Percentiles rank a stretch among this genome's conserved stretches.
phyloP scores from a whole-genome alignment of 2,329 filamentous ascomycete genomes.

The Mariannaea sp. region DNA sequence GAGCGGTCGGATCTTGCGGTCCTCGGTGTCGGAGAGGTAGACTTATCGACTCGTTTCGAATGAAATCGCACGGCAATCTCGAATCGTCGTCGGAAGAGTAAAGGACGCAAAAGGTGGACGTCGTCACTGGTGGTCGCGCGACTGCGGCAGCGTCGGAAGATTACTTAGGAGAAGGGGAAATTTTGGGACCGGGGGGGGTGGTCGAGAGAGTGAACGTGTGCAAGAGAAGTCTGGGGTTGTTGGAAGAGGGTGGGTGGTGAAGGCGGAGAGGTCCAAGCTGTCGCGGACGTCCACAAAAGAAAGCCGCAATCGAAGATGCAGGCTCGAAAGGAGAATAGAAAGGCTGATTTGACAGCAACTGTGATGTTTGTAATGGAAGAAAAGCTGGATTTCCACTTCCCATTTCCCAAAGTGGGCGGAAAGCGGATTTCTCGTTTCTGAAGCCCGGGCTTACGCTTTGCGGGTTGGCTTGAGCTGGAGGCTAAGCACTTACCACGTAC shows the following conservation, averaged over 20 bases:
- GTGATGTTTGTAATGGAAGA: constrained; percentile 31
- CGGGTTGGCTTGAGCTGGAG: constrained; percentile 25
- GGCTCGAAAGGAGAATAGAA: constrained; percentile 2
- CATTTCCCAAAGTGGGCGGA: constrained; percentile 34
- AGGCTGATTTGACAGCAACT: constrained; percentile 12
- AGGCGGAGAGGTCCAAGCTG: not conserved
- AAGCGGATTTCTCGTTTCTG: constrained; percentile 20
- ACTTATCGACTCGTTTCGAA: not conserved
- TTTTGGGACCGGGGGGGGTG: constrained; percentile 6
- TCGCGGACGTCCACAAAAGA: not conserved
- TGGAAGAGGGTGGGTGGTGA: not conserved
- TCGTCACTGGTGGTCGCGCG: constrained; percentile 6
- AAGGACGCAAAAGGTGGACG: not conserved
- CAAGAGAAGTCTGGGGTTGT: not conserved
- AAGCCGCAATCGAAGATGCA: constrained; percentile 5
- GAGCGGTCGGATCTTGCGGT: not conserved
- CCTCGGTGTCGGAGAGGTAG: not conserved
- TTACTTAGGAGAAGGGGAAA: constrained; percentile 1
- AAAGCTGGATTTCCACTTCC: constrained; percentile 27
- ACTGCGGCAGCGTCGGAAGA: constrained; percentile 20
- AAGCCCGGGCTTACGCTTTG: constrained; percentile 29
- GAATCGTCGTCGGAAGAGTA: not conserved
- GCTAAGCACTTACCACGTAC: constrained; percentile 12
- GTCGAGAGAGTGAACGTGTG: not conserved
- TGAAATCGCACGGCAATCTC: not conserved